Evolutionary conservation across 139 green algal species (phyloP).

Genomic region (Chlorella sp.): DNA sequence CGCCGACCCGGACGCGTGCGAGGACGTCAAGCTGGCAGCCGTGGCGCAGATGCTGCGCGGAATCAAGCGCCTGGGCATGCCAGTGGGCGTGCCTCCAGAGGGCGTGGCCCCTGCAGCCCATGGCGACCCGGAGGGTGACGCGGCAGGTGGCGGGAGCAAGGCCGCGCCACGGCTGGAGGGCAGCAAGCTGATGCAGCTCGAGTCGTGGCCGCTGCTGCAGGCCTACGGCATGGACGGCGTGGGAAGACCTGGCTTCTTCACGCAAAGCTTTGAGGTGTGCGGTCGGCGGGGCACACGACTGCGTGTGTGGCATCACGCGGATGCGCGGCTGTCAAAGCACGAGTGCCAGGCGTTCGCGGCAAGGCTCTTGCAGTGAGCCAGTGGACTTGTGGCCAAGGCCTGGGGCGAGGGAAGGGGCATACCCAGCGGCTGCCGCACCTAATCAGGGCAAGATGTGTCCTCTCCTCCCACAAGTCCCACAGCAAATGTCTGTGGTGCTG

Average conservation of each 20-base stretch:
- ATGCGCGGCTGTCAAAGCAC: too few species aligned
- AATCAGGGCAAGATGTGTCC: too few species aligned
- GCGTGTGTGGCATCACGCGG: too few species aligned
- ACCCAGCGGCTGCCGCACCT: too few species aligned
- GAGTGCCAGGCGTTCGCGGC: too few species aligned
- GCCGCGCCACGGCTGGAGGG: not conserved
- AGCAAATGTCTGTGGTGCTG: too few species aligned
- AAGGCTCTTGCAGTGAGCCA: too few species aligned
- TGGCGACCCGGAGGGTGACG: not conserved
- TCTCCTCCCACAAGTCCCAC: too few species aligned
- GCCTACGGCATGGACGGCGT: conserved; percentile 56
- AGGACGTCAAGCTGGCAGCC: conserved; percentile 25
- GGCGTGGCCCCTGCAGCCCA: not conserved
- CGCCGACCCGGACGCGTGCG: conserved; percentile 23
- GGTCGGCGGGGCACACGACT: not conserved
- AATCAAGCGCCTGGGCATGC: conserved; percentile 23
- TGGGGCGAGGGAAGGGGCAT: too few species aligned
- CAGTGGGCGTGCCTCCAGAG: conserved; percentile 5
- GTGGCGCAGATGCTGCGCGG: conserved; percentile 26
- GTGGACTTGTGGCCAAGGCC: too few species aligned
- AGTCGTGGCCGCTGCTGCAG: conserved; percentile 54
- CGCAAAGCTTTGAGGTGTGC: conserved; percentile 42
- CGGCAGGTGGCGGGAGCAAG: not conserved
- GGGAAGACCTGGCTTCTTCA: conserved; percentile 49
- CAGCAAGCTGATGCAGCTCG: conserved; percentile 27